Evolutionary conservation across 2,329 filamentous ascomycete genomes (phyloP), one percentile per base, ranked within the genome.

Genomic region (Botrytis pseudocinerea): DNA sequence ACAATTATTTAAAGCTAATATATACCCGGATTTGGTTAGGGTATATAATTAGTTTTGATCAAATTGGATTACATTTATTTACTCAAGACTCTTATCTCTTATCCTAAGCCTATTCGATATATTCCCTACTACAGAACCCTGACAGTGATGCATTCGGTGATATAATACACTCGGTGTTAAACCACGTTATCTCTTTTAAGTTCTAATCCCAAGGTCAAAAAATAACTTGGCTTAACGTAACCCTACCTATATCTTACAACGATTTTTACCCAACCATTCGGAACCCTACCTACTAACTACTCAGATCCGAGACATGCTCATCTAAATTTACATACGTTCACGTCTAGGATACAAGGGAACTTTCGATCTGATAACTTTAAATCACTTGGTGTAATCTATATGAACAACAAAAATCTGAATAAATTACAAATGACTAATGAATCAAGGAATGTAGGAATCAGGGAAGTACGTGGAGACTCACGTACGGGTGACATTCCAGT

Each of bases 351-450:
- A 32, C 62, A 10, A 10, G 62, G 61, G 28, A 20, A 32, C 18
- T 46, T 64, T 64, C 42, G n/a, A 64, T 64, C 62, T 48, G 62
- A 64, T 64, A 64, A 64, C 62, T 35, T 48, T 64, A 64, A 64
- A 63, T 63, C 4, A 10, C 10, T 18, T 6, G 4, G 48, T 54
- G 2, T n/a, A n/a, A 51, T 51, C 25, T 57, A 28, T 2, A 18
- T 9, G n/a, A 18, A 57, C 25, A 8, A 28, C 14, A 28, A 28
- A 57, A 57, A 28, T 14, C 2, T 18, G n/a, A 32, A 28, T 18
- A 32, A 28, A 57, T 57, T 57, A 57, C 51, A 28, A 18, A 57
- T 57, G 1, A 20, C n/a, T 40, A n/a, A n/a, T 38, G 2, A n/a
- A 35, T 20, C 57, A 60, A 60, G 18, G 32, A 35, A 44, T 22